Evolutionary conservation across 768 basidiomycete genomes (phyloP), one percentile per base, ranked within the genome.

Genomic region (Agrocybe chaxingu): DNA sequence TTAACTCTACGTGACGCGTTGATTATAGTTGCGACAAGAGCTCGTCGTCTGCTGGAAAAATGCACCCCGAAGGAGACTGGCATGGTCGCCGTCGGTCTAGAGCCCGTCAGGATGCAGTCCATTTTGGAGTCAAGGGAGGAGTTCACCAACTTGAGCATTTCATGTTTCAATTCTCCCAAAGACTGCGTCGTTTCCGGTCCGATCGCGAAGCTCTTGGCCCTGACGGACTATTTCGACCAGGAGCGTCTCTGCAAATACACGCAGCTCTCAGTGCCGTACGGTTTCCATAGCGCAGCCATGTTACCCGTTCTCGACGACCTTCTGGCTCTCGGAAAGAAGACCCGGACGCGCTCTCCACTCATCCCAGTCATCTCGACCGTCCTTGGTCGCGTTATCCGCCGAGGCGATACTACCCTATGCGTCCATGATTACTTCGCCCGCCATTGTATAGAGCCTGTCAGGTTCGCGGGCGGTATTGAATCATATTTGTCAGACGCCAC

Each of bases 201-300:
- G 0, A 51, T 78, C 4, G 57, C 59, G 11, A 69, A 75, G 48
- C 63, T 87, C 8, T 57, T 59, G 13, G 53, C 54, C 0, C 71
- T 88, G 33, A 72, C 75, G 49, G 48, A 52, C 0, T 58, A 73
- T 51, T 62, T 85, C 30, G 70, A 77, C 51, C 38, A 45, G 7
- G 47, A 63, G 24, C 57, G 66, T 0, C 51, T 57, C 7, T 75
- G 70, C 61, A 77, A 74, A 57, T 72, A 62, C 36, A 62, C 70
- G 11, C 57, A 75, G 38, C 70, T 89, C 1, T 54, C 70, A 4
- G 79, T 84, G 7, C 79, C 80, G 1, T 84, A 79, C 52, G 87
- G 79, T 1, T 86, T 80, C 58, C 88, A 90, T 65, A 84, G 81
- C 39, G 50, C 68, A n/a, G 78, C 81, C 1, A 85, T 89, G 86